Evolutionary conservation across 108 stramenopile species (phyloP).

Genomic region (Aurantiochytrium sp.): DNA sequence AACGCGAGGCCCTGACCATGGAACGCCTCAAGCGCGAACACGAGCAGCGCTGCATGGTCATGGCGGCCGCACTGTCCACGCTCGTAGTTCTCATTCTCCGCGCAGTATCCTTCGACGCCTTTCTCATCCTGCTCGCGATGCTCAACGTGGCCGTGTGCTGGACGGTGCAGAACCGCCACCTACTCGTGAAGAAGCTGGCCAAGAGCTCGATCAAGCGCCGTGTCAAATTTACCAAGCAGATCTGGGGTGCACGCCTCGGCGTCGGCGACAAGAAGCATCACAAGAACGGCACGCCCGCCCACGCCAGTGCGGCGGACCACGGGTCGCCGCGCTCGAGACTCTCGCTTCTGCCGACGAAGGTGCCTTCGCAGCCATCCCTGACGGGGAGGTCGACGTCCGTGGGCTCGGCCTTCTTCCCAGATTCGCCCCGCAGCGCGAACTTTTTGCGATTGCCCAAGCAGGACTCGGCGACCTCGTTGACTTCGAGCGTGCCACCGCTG

Average conservation of each 20-base stretch:
- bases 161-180: neutral
- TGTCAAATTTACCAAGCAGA: slow-evolving; percentile 16
- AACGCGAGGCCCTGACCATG: neutral
- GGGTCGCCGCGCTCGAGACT: neutral
- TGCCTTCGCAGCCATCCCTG: too few relatives aligned
- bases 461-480: too few relatives aligned
- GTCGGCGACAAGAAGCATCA: neutral
- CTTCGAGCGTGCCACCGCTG: too few relatives aligned
- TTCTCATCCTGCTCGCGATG: neutral
- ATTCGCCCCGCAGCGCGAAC: too few relatives aligned
- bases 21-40: slow-evolving; percentile 3
- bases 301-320: neutral
- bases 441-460: too few relatives aligned
- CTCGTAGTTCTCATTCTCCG: neutral
- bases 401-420: too few relatives aligned
- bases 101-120: neutral
- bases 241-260: neutral
- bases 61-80: neutral
- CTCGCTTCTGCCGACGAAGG: too few relatives aligned
- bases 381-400: too few relatives aligned
- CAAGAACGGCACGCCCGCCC: neutral
- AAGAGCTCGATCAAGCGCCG: slow-evolving; percentile 14
- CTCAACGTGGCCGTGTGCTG: neutral
- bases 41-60: neutral
- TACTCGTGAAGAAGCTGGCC: neutral